Evolutionary conservation across 2,329 filamentous ascomycete genomes (phyloP).

Genomic region (Xylaria sp.): DNA sequence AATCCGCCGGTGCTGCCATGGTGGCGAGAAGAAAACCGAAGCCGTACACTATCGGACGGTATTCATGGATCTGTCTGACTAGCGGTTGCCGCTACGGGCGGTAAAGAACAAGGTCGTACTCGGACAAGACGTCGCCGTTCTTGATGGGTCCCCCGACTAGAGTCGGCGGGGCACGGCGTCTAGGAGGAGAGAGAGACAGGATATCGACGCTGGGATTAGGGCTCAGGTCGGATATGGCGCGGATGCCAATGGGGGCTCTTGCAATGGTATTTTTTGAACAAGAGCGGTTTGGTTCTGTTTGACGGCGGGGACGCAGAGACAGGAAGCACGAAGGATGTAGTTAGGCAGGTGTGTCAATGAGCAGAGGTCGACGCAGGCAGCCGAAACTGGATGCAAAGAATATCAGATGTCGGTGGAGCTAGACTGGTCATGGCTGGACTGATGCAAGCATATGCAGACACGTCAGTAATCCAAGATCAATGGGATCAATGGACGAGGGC

Average conservation of each 20-base stretch:
- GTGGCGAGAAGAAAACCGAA: conserved; percentile 25
- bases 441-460: conserved; percentile 18
- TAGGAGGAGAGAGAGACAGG: conserved; percentile 12
- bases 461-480: background rate
- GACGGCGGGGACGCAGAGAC: conserved; percentile 21
- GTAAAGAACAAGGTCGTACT: conserved; percentile 22
- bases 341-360: background rate
- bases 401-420: conserved; percentile 23
- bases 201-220: conserved; percentile 25
- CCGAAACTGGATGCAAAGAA: conserved; percentile 27
- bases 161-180: conserved; percentile 16
- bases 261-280: conserved; percentile 7
- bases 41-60: conserved; percentile 23
- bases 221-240: conserved; percentile 24
- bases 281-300: conserved; percentile 11
- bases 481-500: conserved; percentile 12
- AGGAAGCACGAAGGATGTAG: conserved; percentile 20
- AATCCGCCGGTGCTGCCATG: conserved; percentile 34
- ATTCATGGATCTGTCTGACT: conserved; percentile 29
- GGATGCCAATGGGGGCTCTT: conserved; percentile 22
- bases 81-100: conserved; percentile 25
- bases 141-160: conserved; percentile 18
- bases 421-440: conserved; percentile 28
- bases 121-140: conserved; percentile 20
- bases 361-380: conserved; percentile 16